Conservation (phyloP, 257 asterid genomes). For the Mentha longifolia region DNA sequence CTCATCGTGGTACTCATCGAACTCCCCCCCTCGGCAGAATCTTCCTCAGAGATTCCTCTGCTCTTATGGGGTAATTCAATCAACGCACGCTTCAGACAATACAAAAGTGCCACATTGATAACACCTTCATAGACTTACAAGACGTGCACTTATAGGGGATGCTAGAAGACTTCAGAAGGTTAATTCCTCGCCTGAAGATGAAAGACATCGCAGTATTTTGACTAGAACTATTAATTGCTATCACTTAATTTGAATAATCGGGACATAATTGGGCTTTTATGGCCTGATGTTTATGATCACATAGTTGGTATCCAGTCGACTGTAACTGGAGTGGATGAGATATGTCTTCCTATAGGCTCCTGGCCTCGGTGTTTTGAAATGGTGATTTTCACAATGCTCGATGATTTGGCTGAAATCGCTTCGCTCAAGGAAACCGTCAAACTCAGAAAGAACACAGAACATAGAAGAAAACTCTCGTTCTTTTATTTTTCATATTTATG, state of each 20-base stretch:
- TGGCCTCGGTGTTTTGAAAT: constrained; percentile 89
- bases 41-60: too few species aligned
- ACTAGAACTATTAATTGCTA: constrained; percentile 90
- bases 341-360: constrained; percentile 57
- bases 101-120: constrained; percentile 91
- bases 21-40: too few species aligned
- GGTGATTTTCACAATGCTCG: constrained; percentile 88
- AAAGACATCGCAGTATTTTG: constrained; percentile 96
- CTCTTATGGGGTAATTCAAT: too few species aligned
- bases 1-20: too few species aligned
- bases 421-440: constrained; percentile 86
- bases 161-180: constrained; percentile 94
- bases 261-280: constrained; percentile 83
- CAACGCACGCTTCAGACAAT: constrained; percentile 94
- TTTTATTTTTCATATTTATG: too few species aligned
- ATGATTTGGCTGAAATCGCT: constrained; percentile 82
- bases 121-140: constrained; percentile 82
- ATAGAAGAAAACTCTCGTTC: constrained; percentile 88
- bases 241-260: constrained; percentile 85
- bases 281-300: constrained; percentile 96
- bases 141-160: constrained; percentile 91
- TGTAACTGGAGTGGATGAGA: constrained; percentile 73
- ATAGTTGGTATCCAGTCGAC: constrained; percentile 87
- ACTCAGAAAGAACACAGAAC: constrained; percentile 87
- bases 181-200: constrained; percentile 82